Evolutionary conservation across 805 yeast genomes (phyloP).

Genomic region (Hanseniaspora guilliermondii): DNA sequence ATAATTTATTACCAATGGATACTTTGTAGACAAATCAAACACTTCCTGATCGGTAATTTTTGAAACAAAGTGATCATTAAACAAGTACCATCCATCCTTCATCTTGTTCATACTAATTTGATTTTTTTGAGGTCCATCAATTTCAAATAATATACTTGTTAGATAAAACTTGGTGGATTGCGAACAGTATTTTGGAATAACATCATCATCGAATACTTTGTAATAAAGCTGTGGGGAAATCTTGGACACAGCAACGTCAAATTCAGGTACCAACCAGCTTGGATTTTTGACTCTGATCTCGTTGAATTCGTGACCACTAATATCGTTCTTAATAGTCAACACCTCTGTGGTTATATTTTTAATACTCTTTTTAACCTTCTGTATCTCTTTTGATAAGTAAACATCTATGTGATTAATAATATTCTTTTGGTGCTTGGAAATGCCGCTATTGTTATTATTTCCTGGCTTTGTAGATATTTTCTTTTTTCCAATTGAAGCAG

Average conservation of each 20-base stretch:
- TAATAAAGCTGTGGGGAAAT: constrained; percentile 9
- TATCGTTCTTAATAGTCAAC: constrained; percentile 4
- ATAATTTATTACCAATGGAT: constrained; percentile 61
- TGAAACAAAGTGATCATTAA: constrained; percentile 82
- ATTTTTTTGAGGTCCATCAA: constrained; percentile 43
- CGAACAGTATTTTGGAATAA: constrained; percentile 13
- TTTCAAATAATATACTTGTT: constrained; percentile 58
- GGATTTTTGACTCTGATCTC: constrained; percentile 8
- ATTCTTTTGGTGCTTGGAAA: constrained; percentile 19
- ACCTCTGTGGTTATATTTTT: background rate
- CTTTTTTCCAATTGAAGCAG: constrained; percentile 6
- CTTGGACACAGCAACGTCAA: constrained; percentile 8
- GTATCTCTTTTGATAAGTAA: constrained; percentile 41
- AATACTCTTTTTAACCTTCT: constrained; percentile 31
- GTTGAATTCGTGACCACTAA: constrained; percentile 5
- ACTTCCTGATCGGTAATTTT: constrained; percentile 68
- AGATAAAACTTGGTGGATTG: constrained; percentile 42
- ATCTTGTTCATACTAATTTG: constrained; percentile 29
- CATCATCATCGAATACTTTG: constrained; percentile 6
- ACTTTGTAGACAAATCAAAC: constrained; percentile 57
- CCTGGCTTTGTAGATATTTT: background rate
- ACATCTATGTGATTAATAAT: constrained; percentile 50
- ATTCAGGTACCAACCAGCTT: constrained; percentile 8
- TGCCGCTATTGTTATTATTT: background rate
- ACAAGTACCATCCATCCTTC: constrained; percentile 54